Conservation (phyloP, 208 protist species). For the Leishmania guyanensis region DNA sequence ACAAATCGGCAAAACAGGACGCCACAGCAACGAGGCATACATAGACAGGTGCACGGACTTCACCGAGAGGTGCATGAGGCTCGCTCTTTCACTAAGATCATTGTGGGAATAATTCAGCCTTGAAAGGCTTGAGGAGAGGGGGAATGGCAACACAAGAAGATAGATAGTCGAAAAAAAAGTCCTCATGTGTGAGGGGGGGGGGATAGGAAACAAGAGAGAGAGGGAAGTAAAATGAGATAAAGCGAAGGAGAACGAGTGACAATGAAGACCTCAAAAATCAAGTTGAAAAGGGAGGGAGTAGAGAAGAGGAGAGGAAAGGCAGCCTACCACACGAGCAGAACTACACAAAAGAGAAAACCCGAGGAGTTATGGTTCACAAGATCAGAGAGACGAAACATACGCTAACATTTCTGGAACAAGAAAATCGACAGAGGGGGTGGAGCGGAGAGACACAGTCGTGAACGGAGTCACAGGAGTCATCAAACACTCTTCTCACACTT, state of each 20-base stretch:
- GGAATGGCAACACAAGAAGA: not conserved
- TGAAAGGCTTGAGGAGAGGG: not conserved
- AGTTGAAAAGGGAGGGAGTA: not conserved
- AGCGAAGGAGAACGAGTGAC: not conserved
- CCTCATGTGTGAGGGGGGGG: not conserved
- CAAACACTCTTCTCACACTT: not conserved
- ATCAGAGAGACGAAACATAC: no score
- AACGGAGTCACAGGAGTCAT: not conserved
- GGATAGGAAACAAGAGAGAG: not conserved
- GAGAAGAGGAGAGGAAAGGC: not conserved
- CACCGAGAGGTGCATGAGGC: not conserved
- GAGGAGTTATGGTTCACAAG: not conserved
- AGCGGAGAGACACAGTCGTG: not conserved
- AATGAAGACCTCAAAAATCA: not conserved
- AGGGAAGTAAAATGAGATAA: not conserved
- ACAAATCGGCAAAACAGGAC: not conserved
- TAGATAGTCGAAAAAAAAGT: not conserved
- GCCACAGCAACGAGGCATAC: not conserved
- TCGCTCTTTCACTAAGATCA: not conserved
- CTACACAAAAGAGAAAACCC: not conserved
- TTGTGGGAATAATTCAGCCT: not conserved
- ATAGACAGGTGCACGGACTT: not conserved
- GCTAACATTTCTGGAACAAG: not conserved
- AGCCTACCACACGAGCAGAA: not conserved
- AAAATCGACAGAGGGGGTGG: not conserved